These are phyloP conservation scores for Boechera retrofracta DNA, from an alignment of 345 rosid genomes.

Conservation along the genomic window DNA sequence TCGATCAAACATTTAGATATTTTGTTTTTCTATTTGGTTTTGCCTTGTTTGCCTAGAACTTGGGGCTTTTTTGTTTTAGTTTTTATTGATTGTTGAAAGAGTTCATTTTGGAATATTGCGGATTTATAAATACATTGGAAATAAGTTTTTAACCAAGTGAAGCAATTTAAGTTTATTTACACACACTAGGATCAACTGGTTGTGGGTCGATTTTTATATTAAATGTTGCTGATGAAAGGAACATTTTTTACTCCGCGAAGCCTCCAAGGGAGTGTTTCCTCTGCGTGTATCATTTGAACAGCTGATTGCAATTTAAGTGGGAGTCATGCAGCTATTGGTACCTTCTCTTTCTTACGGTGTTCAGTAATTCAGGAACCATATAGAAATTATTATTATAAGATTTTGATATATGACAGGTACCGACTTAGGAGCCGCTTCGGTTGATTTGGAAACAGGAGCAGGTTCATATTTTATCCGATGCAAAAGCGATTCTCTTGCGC, in stretches of 20 bases:
- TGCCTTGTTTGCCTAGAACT: constrained; percentile 17
- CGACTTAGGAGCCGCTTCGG: constrained; percentile 70
- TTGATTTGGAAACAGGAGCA: constrained; percentile 68
- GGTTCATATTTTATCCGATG: constrained; percentile 65
- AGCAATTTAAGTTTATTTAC: constrained; percentile 2
- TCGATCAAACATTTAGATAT: too few relatives aligned
- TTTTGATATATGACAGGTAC: constrained; percentile 57
- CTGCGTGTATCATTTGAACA: constrained; percentile 79
- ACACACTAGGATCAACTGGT: constrained; percentile 68
- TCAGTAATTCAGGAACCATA: constrained; percentile 4
- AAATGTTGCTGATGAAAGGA: constrained; percentile 54
- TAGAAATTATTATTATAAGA: background rate
- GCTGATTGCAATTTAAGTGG: constrained; percentile 65
- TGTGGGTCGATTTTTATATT: constrained; percentile 63
- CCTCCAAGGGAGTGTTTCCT: constrained; percentile 44
- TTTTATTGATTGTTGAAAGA: background rate
- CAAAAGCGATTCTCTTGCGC: constrained; percentile 77
- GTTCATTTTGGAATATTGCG: too few relatives aligned
- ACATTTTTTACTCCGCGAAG: constrained; percentile 45
- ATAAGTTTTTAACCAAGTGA: constrained; percentile 2
- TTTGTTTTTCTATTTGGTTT: too few relatives aligned
- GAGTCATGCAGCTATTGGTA: constrained; percentile 74
- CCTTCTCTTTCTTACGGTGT: constrained; percentile 40
- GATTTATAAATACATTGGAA: background rate
- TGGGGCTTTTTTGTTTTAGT: background rate